A percentile compares a stretch with the other conserved stretches of the same genome.
Evolutionary conservation across 164 flowering plant genomes (phyloP).

Genomic region (Aristolochia contorta): DNA sequence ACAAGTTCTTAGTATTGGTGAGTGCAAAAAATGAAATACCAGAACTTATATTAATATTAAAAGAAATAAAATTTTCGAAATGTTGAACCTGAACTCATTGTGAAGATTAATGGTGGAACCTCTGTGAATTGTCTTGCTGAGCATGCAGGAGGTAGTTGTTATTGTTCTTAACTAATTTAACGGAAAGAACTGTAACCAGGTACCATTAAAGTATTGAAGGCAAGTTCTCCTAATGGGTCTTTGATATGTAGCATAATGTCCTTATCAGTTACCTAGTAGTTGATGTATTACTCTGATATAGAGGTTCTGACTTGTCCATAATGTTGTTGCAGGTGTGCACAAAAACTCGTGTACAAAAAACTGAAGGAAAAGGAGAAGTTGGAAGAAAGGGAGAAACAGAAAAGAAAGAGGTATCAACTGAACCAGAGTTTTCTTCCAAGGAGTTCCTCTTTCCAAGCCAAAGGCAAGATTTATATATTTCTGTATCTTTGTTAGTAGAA

Average conservation of each 20-base stretch:
- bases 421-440: not conserved
- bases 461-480: not conserved
- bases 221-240: no score
- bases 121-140: no score
- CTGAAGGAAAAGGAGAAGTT: constrained; percentile 51
- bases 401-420: constrained; percentile 41
- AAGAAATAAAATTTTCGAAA: no score
- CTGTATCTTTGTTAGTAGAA: not conserved
- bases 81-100: no score
- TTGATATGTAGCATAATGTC: not conserved
- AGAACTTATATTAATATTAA: no score
- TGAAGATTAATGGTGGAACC: no score
- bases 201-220: no score
- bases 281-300: not conserved
- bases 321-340: constrained; percentile 49
- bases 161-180: no score
- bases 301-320: constrained; percentile 6
- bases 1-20: no score
- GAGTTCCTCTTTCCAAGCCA: not conserved
- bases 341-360: constrained; percentile 62
- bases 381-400: constrained; percentile 33
- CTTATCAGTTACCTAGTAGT: not conserved
- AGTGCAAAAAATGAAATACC: no score
- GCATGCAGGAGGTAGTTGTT: no score
- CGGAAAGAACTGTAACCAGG: no score